Evolutionary conservation across 1,139 yeast species (phyloP).

Genomic region (Saccharomyces hybrid): DNA sequence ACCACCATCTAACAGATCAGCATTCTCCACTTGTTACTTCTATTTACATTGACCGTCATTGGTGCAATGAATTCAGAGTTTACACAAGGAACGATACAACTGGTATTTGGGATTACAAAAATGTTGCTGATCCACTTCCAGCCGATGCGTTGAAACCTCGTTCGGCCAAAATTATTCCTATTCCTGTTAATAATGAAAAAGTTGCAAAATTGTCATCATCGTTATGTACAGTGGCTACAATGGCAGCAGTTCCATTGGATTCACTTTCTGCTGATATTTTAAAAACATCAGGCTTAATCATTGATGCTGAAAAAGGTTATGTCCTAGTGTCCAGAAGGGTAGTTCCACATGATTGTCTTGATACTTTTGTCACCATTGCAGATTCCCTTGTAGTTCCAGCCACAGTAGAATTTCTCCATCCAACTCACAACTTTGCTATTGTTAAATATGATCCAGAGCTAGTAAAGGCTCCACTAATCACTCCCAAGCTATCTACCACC

Average conservation of each 20-base stretch:
- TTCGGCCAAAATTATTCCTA: conserved; percentile 62
- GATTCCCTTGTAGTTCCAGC: conserved; percentile 81
- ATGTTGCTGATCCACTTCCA: conserved; percentile 59
- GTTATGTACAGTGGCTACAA: conserved; percentile 62
- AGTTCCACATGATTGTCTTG: conserved; percentile 82
- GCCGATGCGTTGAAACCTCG: conserved; percentile 46
- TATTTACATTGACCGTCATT: conserved; percentile 74
- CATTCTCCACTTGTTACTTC: conserved; percentile 61
- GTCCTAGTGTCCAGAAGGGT: conserved; percentile 70
- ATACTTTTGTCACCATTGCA: conserved; percentile 71
- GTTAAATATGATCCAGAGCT: conserved; percentile 73
- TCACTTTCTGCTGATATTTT: conserved; percentile 59
- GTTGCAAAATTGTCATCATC: conserved; percentile 50
- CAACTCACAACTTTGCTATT: conserved; percentile 79
- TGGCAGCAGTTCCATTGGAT: conserved; percentile 65
- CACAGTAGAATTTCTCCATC: conserved; percentile 75
- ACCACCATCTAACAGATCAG: conserved; percentile 73
- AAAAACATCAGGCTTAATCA: conserved; percentile 67
- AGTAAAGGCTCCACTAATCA: conserved; percentile 52
- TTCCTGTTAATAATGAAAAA: conserved; percentile 52
- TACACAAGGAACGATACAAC: conserved; percentile 74
- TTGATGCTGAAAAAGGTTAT: conserved; percentile 74
- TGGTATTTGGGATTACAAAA: conserved; percentile 81
- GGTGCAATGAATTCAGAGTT: conserved; percentile 65
- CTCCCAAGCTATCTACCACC: conserved; percentile 53